Percentiles rank a stretch among this genome's conserved stretches.
Evolutionary conservation across 2,329 filamentous ascomycete species (phyloP).

Genomic region (Dryadomyces sulphureus): DNA sequence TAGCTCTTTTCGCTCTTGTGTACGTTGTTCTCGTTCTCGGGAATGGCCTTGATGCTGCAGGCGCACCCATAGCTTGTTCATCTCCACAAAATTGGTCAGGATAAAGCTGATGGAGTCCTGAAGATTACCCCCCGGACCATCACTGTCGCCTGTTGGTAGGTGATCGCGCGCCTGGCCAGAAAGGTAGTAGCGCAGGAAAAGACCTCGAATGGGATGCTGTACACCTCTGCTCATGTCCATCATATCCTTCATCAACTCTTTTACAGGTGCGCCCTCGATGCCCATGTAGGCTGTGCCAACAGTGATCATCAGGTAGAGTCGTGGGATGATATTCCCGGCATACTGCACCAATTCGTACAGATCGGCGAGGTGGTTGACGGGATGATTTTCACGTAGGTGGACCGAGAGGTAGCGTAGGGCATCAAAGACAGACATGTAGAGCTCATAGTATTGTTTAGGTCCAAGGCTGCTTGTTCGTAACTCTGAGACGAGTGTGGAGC

Average conservation of each 20-base stretch:
- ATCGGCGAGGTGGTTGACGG: constrained; percentile 93
- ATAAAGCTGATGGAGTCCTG: constrained; percentile 98
- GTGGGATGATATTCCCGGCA: constrained; percentile 92
- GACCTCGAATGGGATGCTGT: constrained; percentile 86
- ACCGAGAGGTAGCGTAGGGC: constrained; percentile 90
- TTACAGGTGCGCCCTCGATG: constrained; percentile 93
- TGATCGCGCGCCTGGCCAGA: constrained; percentile 87
- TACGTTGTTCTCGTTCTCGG: constrained; percentile 81
- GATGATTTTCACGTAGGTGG: constrained; percentile 93
- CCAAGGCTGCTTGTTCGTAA: constrained; percentile 90
- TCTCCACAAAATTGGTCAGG: constrained; percentile 96
- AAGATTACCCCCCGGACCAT: constrained; percentile 87
- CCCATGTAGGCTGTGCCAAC: constrained; percentile 99
- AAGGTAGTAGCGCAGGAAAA: constrained; percentile 93
- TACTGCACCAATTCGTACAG: constrained; percentile 93
- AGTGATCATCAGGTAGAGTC: constrained; percentile 97
- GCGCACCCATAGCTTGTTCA: constrained; percentile 99
- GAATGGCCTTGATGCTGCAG: constrained; percentile 96
- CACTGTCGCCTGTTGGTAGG: constrained; percentile 65
- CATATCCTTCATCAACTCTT: constrained; percentile 99
- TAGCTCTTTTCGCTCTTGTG: constrained; percentile 86
- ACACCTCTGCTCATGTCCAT: constrained; percentile 99
- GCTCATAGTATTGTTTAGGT: constrained; percentile 99
- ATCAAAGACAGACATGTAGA: constrained; percentile 99
- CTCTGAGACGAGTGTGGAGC: constrained; percentile 96